These are phyloP conservation scores for Lunularia cruciata DNA, from an alignment of 225 moss, liverwort and hornwort genomes.

Conservation along the genomic window DNA sequence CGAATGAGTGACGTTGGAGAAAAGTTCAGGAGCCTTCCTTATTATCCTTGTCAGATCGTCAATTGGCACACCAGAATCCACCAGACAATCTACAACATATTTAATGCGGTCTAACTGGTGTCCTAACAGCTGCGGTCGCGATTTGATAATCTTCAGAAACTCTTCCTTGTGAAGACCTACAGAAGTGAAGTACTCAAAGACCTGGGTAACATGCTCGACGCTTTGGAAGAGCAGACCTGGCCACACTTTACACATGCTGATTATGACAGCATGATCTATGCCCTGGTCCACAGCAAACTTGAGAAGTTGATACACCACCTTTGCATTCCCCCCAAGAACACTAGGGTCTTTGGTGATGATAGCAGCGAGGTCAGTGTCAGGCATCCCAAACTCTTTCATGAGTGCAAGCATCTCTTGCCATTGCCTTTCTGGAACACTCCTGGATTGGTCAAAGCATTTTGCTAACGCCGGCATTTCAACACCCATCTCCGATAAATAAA, in stretches of 20 bases:
- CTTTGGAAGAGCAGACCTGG: conserved; percentile 51
- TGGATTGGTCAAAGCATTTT: conserved; percentile 15
- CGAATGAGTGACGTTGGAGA: conserved; percentile 56
- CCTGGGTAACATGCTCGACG: conserved; percentile 44
- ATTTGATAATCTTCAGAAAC: conserved; percentile 42
- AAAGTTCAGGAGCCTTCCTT: conserved; percentile 69
- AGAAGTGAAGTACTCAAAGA: conserved; percentile 48
- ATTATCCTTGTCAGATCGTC: conserved; percentile 61
- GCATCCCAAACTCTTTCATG: conserved; percentile 5
- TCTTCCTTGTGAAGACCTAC: conserved; percentile 50
- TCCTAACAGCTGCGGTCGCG: conserved; percentile 56
- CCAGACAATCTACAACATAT: conserved; percentile 46
- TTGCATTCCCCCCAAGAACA: conserved; percentile 2
- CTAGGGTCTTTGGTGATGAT: conserved; percentile 21
- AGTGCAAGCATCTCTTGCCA: conserved; percentile 10
- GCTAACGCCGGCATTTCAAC: conserved; percentile 11
- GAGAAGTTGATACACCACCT: conserved; percentile 7
- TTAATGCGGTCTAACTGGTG: conserved; percentile 46
- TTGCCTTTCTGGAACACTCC: not conserved
- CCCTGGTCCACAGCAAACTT: conserved; percentile 27
- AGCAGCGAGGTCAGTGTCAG: not conserved
- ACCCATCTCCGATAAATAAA: not conserved
- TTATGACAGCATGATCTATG: conserved; percentile 43
- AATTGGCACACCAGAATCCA: conserved; percentile 49
- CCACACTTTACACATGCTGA: conserved; percentile 56